Percentiles rank a stretch among this genome's conserved stretches.
These are phyloP conservation scores for Brassica carinata DNA, from an alignment of 345 rosid species.

Conservation along the genomic window DNA sequence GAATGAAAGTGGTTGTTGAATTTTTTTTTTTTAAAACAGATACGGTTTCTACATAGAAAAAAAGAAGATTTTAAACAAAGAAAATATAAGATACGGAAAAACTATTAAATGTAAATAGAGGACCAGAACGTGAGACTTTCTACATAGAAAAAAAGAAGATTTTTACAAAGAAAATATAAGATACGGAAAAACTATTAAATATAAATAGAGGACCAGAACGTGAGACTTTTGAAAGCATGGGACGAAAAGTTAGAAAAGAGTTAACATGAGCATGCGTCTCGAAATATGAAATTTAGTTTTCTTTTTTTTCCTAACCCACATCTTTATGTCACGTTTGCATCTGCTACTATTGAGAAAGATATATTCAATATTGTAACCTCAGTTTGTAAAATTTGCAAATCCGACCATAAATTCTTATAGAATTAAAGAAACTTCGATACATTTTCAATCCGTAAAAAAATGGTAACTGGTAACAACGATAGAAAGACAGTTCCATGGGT, in stretches of 20 bases:
- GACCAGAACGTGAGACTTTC: background rate
- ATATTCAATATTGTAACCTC: background rate
- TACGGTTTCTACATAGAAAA: background rate
- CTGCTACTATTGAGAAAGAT: background rate
- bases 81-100: background rate
- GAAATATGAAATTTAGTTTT: background rate
- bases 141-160: background rate
- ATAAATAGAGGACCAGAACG: conserved; percentile 7
- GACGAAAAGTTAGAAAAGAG: conserved; percentile 1
- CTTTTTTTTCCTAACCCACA: background rate
- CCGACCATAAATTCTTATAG: background rate
- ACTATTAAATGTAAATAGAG: background rate
- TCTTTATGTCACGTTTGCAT: conserved; percentile 19
- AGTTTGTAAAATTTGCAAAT: conserved; percentile 3
- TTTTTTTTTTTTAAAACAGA: background rate
- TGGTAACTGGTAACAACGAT: background rate
- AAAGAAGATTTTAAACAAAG: background rate
- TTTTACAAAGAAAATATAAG: background rate
- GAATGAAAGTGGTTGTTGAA: no score
- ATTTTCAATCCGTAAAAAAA: background rate
- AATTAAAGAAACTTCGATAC: background rate
- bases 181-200: background rate
- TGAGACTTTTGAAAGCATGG: conserved; percentile 5
- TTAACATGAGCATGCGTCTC: conserved; percentile 4
- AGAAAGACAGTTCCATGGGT: background rate